phyloP scores from a whole-genome alignment of 768 basidiomycete species.

The Pleurotus ostreatus region DNA sequence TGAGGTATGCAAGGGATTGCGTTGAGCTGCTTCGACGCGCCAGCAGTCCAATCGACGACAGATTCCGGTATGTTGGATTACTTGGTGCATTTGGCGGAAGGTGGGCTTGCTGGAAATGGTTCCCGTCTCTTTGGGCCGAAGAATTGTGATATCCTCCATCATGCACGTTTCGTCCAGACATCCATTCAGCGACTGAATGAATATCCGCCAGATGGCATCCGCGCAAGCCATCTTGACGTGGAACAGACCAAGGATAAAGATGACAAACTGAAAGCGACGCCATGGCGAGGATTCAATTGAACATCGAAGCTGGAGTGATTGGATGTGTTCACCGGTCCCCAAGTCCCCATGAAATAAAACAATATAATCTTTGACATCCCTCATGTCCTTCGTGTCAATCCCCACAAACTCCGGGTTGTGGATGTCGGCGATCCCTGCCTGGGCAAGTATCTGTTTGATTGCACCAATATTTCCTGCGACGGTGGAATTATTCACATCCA shows the following conservation, averaged over 20 bases:
- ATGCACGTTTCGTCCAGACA: constrained; percentile 13
- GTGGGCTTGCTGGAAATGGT: constrained; percentile 19
- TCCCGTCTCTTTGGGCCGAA: constrained; percentile 22
- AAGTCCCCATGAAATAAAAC: constrained; percentile 16
- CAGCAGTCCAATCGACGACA: constrained; percentile 18
- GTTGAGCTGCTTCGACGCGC: constrained; percentile 16
- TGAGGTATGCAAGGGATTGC: background rate
- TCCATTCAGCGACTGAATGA: constrained; percentile 13
- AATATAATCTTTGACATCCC: constrained; percentile 5
- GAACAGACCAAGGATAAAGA: constrained; percentile 21
- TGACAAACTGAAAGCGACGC: constrained; percentile 15
- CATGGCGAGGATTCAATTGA: background rate
- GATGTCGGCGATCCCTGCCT: constrained; percentile 2
- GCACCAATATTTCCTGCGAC: constrained; percentile 10
- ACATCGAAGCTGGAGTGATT: background rate
- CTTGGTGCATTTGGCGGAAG: constrained; percentile 25
- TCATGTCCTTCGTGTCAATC: background rate
- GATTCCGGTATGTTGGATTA: constrained; percentile 17
- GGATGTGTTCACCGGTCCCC: constrained; percentile 11
- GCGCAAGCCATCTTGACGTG: constrained; percentile 25
- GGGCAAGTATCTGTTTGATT: background rate
- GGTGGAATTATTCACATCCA: constrained; percentile 10
- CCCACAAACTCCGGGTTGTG: background rate
- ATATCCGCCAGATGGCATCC: constrained; percentile 20
- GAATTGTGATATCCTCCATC: constrained; percentile 7